phyloP scores from a whole-genome alignment of 2,329 filamentous ascomycete genomes.

The Neofusicoccum ribis region DNA sequence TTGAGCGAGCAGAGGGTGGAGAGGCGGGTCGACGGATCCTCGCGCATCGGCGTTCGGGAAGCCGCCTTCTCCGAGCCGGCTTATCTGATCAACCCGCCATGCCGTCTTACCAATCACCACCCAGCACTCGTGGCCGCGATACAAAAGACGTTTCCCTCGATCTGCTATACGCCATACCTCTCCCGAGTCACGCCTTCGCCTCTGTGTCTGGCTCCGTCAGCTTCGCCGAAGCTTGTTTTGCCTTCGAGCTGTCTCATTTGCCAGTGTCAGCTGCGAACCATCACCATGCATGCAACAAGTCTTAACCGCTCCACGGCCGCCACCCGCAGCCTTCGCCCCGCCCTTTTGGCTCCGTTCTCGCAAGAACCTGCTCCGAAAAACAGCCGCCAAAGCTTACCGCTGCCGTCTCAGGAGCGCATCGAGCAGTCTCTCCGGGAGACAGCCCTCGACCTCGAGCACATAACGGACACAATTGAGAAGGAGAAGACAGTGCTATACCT shows the following conservation, averaged over 20 bases:
- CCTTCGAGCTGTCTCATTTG: background rate
- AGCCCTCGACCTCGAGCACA: background rate
- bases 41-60: background rate
- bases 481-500: slow-evolving; percentile 39
- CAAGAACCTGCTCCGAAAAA: background rate
- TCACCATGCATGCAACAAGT: background rate
- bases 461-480: background rate
- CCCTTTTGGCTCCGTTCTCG: background rate
- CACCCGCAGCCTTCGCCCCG: background rate
- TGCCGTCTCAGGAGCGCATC: background rate
- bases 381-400: background rate
- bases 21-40: no score
- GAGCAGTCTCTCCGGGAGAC: background rate
- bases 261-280: background rate
- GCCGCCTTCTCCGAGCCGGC: background rate
- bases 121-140: background rate
- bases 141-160: background rate
- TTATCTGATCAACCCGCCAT: background rate
- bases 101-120: slow-evolving; percentile 5
- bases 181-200: background rate
- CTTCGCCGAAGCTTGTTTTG: background rate
- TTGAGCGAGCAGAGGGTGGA: no score
- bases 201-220: background rate
- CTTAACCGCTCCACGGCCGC: background rate
- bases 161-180: background rate